These are phyloP conservation scores for Fistulifera solaris DNA, from an alignment of 108 stramenopile species.

Conservation along the genomic window DNA sequence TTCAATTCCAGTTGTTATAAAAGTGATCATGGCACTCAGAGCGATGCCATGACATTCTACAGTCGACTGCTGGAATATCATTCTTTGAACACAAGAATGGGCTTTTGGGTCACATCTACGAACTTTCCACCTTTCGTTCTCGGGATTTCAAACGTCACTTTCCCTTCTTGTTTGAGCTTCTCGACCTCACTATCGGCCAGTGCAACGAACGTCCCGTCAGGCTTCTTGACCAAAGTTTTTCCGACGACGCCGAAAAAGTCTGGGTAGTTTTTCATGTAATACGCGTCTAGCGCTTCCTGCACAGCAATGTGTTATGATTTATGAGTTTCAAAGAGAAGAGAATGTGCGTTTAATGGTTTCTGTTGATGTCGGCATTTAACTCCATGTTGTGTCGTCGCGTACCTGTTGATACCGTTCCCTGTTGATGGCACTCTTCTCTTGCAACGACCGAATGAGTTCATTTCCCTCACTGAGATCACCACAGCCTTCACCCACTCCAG, in stretches of 20 bases:
- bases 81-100: slow-evolving; percentile 56
- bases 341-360: too few species aligned
- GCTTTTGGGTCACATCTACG: slow-evolving; percentile 74
- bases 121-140: slow-evolving; percentile 56
- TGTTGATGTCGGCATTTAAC: too few species aligned
- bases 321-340: too few species aligned
- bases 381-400: too few species aligned
- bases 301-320: not conserved
- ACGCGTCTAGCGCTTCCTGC: slow-evolving; percentile 60
- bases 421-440: slow-evolving; percentile 55
- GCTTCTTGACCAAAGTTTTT: slow-evolving; percentile 58
- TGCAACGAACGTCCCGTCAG: slow-evolving; percentile 57
- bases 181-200: slow-evolving; percentile 42
- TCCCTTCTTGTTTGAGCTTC: slow-evolving; percentile 33
- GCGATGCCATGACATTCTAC: not conserved
- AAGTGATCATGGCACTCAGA: too few species aligned
- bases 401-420: slow-evolving; percentile 52
- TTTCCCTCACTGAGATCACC: slow-evolving; percentile 65
- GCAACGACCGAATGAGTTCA: slow-evolving; percentile 52
- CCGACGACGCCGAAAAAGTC: slow-evolving; percentile 53
- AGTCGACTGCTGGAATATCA: slow-evolving; percentile 10
- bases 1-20: too few species aligned
- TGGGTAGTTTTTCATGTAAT: slow-evolving; percentile 84
- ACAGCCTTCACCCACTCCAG: slow-evolving; percentile 66
- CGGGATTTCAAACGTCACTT: slow-evolving; percentile 47